Conservation (phyloP, 2,329 filamentous ascomycete genomes). For the Fusarium veterinarium region DNA sequence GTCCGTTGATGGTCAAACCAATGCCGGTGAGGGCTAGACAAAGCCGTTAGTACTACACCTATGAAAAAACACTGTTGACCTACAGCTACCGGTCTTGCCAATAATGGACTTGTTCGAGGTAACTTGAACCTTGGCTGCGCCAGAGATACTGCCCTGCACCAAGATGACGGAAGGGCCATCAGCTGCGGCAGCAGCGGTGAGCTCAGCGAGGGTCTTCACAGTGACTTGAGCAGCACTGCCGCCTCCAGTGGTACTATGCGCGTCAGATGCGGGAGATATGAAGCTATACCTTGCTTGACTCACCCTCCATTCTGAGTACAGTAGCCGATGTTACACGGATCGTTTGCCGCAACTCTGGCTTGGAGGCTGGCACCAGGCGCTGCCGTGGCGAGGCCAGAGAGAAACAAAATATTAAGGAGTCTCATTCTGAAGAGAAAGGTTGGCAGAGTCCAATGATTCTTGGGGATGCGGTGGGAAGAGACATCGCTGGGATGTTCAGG, state of each 20-base stretch:
- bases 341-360: conserved; percentile 21
- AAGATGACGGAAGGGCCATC: conserved; percentile 28
- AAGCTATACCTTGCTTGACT: neutral
- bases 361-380: conserved; percentile 11
- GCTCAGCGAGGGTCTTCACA: conserved; percentile 28
- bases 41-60: rapidly evolving
- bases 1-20: conserved; percentile 31
- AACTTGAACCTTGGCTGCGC: conserved; percentile 39
- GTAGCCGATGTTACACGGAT: conserved; percentile 31
- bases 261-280: rapidly evolving
- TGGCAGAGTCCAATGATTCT: rapidly evolving
- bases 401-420: neutral
- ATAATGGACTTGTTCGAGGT: conserved; percentile 41
- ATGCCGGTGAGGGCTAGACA: conserved; percentile 32
- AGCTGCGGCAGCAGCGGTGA: conserved; percentile 29
- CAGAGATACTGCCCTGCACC: conserved; percentile 37
- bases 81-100: conserved; percentile 39
- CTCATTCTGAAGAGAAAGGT: neutral
- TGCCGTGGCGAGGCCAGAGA: conserved; percentile 8
- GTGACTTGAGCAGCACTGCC: conserved; percentile 25
- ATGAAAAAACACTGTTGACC: rapidly evolving
- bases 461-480: too few species aligned
- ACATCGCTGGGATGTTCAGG: neutral
- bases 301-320: conserved; percentile 41
- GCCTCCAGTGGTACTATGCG: conserved; percentile 30